Conservation (phyloP, 306 rosid genomes). For the Vigna unguiculata region DNA sequence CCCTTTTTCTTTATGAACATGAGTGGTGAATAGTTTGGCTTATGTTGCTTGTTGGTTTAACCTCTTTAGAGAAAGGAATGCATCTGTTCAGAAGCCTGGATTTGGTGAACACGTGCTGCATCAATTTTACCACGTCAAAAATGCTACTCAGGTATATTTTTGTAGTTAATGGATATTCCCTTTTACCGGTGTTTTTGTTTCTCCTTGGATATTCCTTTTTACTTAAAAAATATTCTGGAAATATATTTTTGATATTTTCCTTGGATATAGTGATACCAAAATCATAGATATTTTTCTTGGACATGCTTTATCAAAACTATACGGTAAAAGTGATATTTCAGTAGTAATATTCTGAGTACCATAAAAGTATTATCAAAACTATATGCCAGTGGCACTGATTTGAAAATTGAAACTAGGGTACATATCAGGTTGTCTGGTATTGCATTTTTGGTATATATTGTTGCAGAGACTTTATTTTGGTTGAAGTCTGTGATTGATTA, state of each 20-base stretch:
- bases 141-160: slow-evolving; percentile 73
- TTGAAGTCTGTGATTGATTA: slow-evolving; percentile 14
- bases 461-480: background rate
- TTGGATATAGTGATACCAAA: background rate
- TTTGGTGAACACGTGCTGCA: slow-evolving; percentile 54
- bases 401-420: slow-evolving; percentile 7
- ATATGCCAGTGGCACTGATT: slow-evolving; percentile 25
- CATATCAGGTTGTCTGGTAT: background rate
- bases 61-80: slow-evolving; percentile 57
- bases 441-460: background rate
- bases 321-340: background rate
- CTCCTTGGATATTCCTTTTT: slow-evolving; percentile 27
- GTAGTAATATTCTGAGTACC: slow-evolving; percentile 22
- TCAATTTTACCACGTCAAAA: slow-evolving; percentile 76
- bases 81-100: slow-evolving; percentile 53
- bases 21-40: slow-evolving; percentile 33
- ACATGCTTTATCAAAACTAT: background rate
- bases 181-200: slow-evolving; percentile 1
- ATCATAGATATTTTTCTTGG: background rate
- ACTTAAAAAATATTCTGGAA: slow-evolving; percentile 8
- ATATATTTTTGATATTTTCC: slow-evolving; percentile 1
- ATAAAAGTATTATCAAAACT: slow-evolving; percentile 7
- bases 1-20: slow-evolving; percentile 28
- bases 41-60: slow-evolving; percentile 27
- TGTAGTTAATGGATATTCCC: slow-evolving; percentile 33